Evolutionary conservation across 805 yeast species (phyloP).

Genomic region (Pichia exigua): DNA sequence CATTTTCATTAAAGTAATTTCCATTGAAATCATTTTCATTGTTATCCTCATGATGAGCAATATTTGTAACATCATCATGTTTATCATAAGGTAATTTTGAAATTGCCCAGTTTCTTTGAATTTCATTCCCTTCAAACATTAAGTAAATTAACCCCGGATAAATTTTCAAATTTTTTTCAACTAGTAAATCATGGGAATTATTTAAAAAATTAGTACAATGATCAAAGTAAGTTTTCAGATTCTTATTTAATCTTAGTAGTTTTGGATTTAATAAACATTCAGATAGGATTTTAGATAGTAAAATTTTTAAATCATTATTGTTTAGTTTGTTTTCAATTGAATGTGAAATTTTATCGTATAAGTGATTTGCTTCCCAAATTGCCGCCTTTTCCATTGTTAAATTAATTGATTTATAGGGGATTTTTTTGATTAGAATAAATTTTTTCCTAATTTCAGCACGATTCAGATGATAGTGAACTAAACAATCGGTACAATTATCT

Average conservation of each 20-base stretch:
- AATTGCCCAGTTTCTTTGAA: conserved; percentile 43
- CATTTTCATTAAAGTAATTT: conserved; percentile 9
- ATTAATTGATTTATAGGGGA: conserved; percentile 18
- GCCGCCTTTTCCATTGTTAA: conserved; percentile 18
- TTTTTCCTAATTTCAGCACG: conserved; percentile 43
- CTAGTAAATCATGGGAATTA: conserved; percentile 6
- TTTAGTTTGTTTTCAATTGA: conserved; percentile 18
- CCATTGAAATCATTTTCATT: neutral
- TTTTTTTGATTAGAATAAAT: conserved; percentile 42
- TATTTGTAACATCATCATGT: conserved; percentile 4
- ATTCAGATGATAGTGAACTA: conserved; percentile 44
- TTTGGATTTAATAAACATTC: conserved; percentile 50
- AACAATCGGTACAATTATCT: conserved; percentile 45
- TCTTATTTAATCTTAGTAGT: conserved; percentile 33
- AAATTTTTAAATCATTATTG: conserved; percentile 6
- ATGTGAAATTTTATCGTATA: conserved; percentile 12
- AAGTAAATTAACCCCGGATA: conserved; percentile 49
- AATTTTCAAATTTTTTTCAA: conserved; percentile 18
- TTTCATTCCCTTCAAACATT: conserved; percentile 44
- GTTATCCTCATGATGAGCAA: neutral
- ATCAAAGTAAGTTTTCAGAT: conserved; percentile 32
- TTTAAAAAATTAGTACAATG: conserved; percentile 25
- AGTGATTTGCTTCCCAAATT: conserved; percentile 21
- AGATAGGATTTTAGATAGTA: conserved; percentile 28
- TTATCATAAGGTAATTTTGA: conserved; percentile 22